Evolutionary conservation across 768 basidiomycete genomes (phyloP), one percentile per base, ranked within the genome.

Genomic region (Clavaria fumosa): DNA sequence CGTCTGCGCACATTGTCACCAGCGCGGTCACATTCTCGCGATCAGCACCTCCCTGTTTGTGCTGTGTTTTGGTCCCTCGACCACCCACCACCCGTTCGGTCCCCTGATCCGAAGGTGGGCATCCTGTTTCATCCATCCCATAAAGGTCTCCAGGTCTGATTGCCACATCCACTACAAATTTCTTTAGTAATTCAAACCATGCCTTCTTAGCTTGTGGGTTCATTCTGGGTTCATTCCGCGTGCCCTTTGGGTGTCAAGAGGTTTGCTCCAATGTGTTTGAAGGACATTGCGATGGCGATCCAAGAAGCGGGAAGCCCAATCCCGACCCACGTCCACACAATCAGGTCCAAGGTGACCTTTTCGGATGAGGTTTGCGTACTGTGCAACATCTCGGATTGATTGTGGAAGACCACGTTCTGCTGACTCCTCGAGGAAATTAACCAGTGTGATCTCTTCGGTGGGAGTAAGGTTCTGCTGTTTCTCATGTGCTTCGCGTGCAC

Each of bases 1-100:
- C 57, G 46, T 65, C 56, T 1, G 61, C 56, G 43, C 63, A 65
- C 31, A 64, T 63, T 7, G 56, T 59, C 4, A 61, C 50, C 11
- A 63, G 19, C 0, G 44, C 56, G 3, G 58, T 64, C 12, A 57
- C 49, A 42, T 59, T 62, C 41, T 64, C 56, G 0, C 47, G 33
- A 37, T 58, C 49, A 1, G 46, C 56, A 17, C 52, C 41, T 1
- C 58, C 51, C 36, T 47, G 46, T 35, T 55, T 47, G 39, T 64
- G 51, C 42, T 63, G 60, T 0, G 46, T 38, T 35, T 53, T 56
- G 0, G 45, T 38, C 12, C 53, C 52, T 19, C 44, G 34, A 7
- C 42, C 38, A 0, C 54, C 53, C 32, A 59, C 44, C 1, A 64
- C 61, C 2, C 47, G 27, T 32, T 60, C 48, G 2, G 34, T 44